A percentile compares a stretch with the other conserved stretches of the same genome.
Evolutionary conservation across 2,329 filamentous ascomycete genomes (phyloP).

Genomic region (Aphanoascus verrucosus): DNA sequence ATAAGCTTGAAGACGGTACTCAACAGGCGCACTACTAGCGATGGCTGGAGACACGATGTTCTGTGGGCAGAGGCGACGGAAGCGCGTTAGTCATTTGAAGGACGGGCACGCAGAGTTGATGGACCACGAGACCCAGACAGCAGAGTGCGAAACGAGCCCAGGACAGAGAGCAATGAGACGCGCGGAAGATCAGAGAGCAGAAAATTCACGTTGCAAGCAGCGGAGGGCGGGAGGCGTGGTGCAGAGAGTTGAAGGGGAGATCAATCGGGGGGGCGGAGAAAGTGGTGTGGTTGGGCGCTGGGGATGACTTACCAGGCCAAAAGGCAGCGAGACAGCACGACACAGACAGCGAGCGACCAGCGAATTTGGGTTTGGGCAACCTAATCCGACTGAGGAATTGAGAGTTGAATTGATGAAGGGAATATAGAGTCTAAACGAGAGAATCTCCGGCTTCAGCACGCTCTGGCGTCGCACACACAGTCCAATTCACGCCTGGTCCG

Average conservation of each 20-base stretch:
- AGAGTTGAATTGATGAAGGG: not conserved
- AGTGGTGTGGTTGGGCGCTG: conserved; percentile 13
- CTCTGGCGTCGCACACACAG: not conserved
- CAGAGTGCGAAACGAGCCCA: too few relatives aligned
- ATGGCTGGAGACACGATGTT: not conserved
- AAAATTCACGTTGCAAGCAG: not conserved
- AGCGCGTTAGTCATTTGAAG: conserved; percentile 8
- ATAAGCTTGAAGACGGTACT: not conserved
- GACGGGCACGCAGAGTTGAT: not conserved
- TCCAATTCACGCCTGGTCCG: conserved; percentile 7
- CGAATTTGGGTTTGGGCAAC: not conserved
- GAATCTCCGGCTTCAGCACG: not conserved
- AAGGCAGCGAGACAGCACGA: not conserved
- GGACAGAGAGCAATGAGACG: not conserved
- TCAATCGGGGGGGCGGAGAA: conserved; percentile 4
- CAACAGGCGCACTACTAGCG: conserved; percentile 1
- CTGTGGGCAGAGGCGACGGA: not conserved
- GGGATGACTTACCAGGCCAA: conserved; percentile 7
- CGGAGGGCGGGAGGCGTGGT: not conserved
- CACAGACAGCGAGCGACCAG: not conserved
- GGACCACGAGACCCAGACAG: too few relatives aligned
- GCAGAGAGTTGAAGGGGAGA: not conserved
- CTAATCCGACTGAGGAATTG: not conserved
- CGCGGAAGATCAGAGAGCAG: not conserved
- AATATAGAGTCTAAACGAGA: not conserved